These are phyloP conservation scores for Pseudogymnoascus pannorum DNA, from an alignment of 2,329 filamentous ascomycete species.

Conservation along the genomic window DNA sequence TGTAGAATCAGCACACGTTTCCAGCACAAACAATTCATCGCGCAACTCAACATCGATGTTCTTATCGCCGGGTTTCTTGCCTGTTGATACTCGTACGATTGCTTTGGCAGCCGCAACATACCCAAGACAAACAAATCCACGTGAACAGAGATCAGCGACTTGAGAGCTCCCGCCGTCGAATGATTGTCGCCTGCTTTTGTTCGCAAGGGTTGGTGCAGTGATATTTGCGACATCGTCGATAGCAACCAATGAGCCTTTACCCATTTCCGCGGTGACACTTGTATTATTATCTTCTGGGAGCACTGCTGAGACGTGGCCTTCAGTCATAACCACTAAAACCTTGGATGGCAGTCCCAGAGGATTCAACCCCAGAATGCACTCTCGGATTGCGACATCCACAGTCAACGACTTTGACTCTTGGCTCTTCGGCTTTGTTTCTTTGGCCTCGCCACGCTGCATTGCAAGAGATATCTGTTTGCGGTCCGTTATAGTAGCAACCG, in stretches of 20 bases:
- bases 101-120: slow-evolving; percentile 77
- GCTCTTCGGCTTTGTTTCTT: slow-evolving; percentile 23
- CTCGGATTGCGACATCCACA: slow-evolving; percentile 67
- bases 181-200: slow-evolving; percentile 21
- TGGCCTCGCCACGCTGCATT: slow-evolving; percentile 17
- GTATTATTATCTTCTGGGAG: slow-evolving; percentile 60
- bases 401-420: slow-evolving; percentile 48
- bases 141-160: slow-evolving; percentile 49
- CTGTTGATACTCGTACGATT: slow-evolving; percentile 41
- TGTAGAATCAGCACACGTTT: slow-evolving; percentile 94
- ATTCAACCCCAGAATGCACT: slow-evolving; percentile 79
- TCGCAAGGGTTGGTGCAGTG: slow-evolving; percentile 3
- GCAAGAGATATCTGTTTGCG: slow-evolving; percentile 40
- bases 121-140: slow-evolving; percentile 80
- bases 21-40: slow-evolving; percentile 81
- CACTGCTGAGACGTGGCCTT: slow-evolving; percentile 62
- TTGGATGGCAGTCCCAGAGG: slow-evolving; percentile 71
- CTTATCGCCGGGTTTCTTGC: slow-evolving; percentile 51
- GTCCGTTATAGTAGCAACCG: slow-evolving; percentile 69
- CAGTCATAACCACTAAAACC: slow-evolving; percentile 68
- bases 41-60: slow-evolving; percentile 72
- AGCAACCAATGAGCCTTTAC: slow-evolving; percentile 74
- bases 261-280: slow-evolving; percentile 58
- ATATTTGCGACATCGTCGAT: slow-evolving; percentile 63
- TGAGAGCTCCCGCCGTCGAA: slow-evolving; percentile 35